Percentiles rank a stretch among this genome's conserved stretches.
Conservation (phyloP, 495 filamentous ascomycete species). For the Pseudomonodictys pantanalensis region DNA sequence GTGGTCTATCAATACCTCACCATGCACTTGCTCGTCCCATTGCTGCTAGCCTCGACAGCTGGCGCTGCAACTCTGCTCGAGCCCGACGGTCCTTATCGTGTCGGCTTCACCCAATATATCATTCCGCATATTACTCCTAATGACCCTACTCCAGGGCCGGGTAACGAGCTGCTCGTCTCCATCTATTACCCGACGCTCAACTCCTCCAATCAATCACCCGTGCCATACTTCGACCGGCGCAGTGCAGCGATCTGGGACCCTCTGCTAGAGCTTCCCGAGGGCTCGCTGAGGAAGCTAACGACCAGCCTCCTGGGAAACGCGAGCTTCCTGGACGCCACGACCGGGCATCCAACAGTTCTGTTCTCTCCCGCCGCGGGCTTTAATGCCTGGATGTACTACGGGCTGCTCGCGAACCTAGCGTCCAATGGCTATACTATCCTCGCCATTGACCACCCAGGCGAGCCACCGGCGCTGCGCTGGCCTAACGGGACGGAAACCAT, state of each 20-base stretch:
- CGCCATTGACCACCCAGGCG: neutral
- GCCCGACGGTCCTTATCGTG: neutral
- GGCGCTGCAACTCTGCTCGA: neutral
- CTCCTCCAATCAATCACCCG: neutral
- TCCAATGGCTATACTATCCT: neutral
- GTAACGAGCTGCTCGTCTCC: neutral
- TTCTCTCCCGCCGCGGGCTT: neutral
- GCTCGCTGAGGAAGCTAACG: neutral
- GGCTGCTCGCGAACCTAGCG: neutral
- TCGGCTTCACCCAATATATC: neutral
- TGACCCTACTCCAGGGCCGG: neutral
- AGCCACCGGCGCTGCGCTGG: neutral
- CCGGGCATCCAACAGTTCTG: neutral
- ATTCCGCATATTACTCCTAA: neutral
- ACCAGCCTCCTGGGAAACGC: neutral
- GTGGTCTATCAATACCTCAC: neutral
- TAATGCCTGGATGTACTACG: neutral
- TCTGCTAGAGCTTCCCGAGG: neutral
- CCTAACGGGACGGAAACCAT: constrained; percentile 1
- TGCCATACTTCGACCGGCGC: neutral
- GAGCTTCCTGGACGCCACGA: neutral
- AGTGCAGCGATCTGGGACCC: neutral
- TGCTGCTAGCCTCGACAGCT: neutral
- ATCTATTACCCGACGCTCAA: neutral
- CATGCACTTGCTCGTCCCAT: neutral